Conservation (phyloP, 257 asterid genomes). For the Fraxinus quadrangulata region DNA sequence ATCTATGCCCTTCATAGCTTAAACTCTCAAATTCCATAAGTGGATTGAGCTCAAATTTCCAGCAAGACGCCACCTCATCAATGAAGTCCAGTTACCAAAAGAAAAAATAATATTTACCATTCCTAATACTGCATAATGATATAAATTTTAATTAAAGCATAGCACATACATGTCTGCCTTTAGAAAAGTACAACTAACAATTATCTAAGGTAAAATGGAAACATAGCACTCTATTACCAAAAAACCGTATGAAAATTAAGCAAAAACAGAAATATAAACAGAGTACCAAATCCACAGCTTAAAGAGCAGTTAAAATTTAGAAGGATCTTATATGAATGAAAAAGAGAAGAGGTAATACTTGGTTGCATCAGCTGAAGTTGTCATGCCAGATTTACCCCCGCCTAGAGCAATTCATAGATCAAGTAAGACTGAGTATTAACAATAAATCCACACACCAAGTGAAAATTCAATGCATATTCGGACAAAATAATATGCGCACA, state of each 20-base stretch:
- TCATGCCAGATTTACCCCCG: constrained; percentile 49
- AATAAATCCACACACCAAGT: neutral
- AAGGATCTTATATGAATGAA: neutral
- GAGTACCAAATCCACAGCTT: neutral
- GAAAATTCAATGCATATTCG: neutral
- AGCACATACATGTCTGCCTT: neutral
- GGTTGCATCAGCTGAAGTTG: constrained; percentile 77
- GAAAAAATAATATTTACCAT: neutral
- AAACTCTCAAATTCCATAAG: neutral
- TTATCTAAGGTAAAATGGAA: neutral
- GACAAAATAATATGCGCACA: neutral
- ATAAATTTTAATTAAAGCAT: neutral
- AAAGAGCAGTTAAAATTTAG: constrained; percentile 13
- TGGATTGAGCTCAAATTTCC: neutral
- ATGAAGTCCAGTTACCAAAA: neutral
- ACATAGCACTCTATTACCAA: neutral
- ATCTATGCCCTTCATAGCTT: neutral
- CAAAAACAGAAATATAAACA: constrained; percentile 14
- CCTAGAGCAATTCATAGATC: constrained; percentile 1
- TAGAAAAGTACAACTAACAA: neutral
- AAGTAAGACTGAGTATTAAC: neutral
- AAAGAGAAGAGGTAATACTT: constrained; percentile 53
- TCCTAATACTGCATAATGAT: neutral
- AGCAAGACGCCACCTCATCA: neutral
- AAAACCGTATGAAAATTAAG: neutral